Conservation (phyloP, 2,329 filamentous ascomycete species). For the Colletotrichum destructivum region DNA sequence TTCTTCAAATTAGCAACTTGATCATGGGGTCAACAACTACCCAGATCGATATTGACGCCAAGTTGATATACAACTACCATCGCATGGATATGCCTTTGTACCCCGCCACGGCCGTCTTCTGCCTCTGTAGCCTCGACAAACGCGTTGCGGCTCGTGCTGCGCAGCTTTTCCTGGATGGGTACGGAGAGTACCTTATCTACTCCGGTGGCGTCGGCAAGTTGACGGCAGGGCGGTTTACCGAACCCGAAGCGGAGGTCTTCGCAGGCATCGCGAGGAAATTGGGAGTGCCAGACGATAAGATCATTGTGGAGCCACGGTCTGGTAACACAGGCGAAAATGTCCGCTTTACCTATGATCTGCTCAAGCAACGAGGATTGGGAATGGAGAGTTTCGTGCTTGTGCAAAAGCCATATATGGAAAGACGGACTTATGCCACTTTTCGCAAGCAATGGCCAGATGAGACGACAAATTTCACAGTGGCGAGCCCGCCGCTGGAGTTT, state of each 20-base stretch:
- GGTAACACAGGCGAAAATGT: constrained; percentile 65
- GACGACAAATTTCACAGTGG: constrained; percentile 54
- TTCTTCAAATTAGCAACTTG: neutral
- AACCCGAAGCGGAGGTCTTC: constrained; percentile 60
- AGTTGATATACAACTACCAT: constrained; percentile 61
- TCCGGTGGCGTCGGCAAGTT: constrained; percentile 60
- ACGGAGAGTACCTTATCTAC: constrained; percentile 59
- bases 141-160: constrained; percentile 61
- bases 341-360: constrained; percentile 57
- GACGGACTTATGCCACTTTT: constrained; percentile 62
- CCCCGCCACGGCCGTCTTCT: constrained; percentile 60
- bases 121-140: constrained; percentile 63
- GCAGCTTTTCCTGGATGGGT: constrained; percentile 57
- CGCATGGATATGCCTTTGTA: constrained; percentile 55
- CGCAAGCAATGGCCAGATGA: constrained; percentile 61
- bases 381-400: constrained; percentile 57
- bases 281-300: constrained; percentile 56
- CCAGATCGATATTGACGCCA: constrained; percentile 50
- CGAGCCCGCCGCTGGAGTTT: constrained; percentile 57
- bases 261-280: constrained; percentile 56
- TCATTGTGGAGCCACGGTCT: constrained; percentile 58
- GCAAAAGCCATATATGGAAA: constrained; percentile 66
- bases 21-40: neutral
- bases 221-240: constrained; percentile 55
- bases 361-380: constrained; percentile 48